Conservation (phyloP, 2,329 filamentous ascomycete genomes). For the Apiospora koreana region DNA sequence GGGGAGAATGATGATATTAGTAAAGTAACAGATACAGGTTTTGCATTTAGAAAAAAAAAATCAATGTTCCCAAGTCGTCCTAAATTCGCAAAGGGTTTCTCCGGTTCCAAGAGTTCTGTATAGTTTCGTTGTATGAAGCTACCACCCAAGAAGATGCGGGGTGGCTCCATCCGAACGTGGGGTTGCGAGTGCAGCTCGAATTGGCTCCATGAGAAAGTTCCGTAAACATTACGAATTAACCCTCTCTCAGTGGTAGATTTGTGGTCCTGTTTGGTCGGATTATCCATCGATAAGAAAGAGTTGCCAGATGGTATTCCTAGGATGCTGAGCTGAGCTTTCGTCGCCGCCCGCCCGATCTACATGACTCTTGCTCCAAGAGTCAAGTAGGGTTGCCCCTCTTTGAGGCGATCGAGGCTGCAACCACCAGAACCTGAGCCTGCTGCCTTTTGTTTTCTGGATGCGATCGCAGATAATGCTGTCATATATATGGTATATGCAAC, state of each 20-base stretch:
- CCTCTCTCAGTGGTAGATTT: background rate
- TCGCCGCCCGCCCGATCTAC: background rate
- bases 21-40: background rate
- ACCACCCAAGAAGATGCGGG: background rate
- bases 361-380: slow-evolving; percentile 2
- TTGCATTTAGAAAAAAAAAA: background rate
- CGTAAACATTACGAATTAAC: background rate
- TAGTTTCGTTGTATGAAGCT: background rate
- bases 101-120: background rate
- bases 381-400: slow-evolving; percentile 2
- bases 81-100: background rate
- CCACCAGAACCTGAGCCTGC: background rate
- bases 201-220: background rate
- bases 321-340: background rate
- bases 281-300: background rate
- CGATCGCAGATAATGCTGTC: background rate
- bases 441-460: background rate
- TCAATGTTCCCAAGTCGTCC: background rate
- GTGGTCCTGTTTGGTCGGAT: background rate
- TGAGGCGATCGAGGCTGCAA: background rate
- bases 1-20: background rate
- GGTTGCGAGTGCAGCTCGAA: background rate
- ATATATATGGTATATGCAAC: slow-evolving; percentile 15
- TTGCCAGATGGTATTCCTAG: background rate
- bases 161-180: slow-evolving; percentile 1